A percentile compares a stretch with the other conserved stretches of the same genome.
Evolutionary conservation across 2,329 filamentous ascomycete species (phyloP).

Genomic region (Fusarium nematophilum): DNA sequence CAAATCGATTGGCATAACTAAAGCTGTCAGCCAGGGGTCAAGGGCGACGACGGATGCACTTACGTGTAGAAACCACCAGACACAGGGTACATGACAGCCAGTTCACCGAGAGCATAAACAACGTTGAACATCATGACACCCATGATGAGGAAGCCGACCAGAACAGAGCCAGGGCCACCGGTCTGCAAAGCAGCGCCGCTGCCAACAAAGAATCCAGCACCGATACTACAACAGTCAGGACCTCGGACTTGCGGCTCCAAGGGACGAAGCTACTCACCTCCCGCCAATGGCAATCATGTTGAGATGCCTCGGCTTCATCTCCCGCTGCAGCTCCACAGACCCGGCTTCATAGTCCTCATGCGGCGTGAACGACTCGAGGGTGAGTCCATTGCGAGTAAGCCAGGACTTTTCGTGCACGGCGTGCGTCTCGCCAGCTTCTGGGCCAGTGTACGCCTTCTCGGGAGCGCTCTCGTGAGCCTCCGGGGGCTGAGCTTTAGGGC

Average conservation of each 20-base stretch:
- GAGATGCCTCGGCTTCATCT: slow-evolving; percentile 44
- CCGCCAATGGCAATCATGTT: slow-evolving; percentile 46
- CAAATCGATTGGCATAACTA: slow-evolving; percentile 64
- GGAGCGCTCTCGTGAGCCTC: slow-evolving; percentile 23
- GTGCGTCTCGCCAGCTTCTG: slow-evolving; percentile 1
- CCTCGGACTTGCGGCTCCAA: not conserved
- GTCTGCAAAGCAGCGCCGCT: slow-evolving; percentile 57
- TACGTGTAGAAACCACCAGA: slow-evolving; percentile 68
- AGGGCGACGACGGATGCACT: not conserved
- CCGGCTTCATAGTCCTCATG: slow-evolving; percentile 37
- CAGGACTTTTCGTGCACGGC: slow-evolving; percentile 28
- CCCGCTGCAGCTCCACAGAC: slow-evolving; percentile 38
- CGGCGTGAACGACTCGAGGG: slow-evolving; percentile 33
- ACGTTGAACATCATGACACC: slow-evolving; percentile 71
- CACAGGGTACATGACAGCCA: slow-evolving; percentile 51
- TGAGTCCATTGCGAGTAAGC: slow-evolving; percentile 44
- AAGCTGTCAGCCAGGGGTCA: not conserved
- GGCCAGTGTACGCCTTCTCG: slow-evolving; percentile 29
- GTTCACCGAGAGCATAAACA: slow-evolving; percentile 71
- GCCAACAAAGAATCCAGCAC: slow-evolving; percentile 72
- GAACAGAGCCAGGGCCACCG: slow-evolving; percentile 52
- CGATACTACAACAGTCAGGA: slow-evolving; percentile 52
- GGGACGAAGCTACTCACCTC: slow-evolving; percentile 29
- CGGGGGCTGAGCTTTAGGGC: slow-evolving; percentile 28
- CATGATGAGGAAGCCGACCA: slow-evolving; percentile 65